Base-by-base conservation (phyloP, 1,284 basidiomycete species). In the Fomitiporia mediterranea region DNA sequence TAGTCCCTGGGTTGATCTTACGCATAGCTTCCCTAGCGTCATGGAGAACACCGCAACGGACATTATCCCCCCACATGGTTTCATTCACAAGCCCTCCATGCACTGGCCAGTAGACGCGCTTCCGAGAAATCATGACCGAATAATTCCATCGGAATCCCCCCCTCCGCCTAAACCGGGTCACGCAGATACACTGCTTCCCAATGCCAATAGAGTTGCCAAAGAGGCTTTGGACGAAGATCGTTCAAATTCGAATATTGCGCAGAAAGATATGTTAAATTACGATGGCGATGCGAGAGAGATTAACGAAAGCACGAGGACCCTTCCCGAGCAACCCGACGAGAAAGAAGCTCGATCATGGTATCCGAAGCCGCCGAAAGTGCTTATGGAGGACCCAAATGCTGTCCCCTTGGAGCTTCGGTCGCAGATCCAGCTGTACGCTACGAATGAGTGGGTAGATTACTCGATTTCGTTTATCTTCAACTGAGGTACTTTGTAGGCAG, bases 361-460 rank as follows among this genome's bases (percentile, higher is more conserved):
- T 60, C 79, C 81, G 0, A 79, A 77, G 59, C 80, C 81, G 2
- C 80, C 81, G 2, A 82, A 81, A 63, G 76, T 84, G 1, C 68
- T 81, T 28, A 83, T 83, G 80, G 68, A 78, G 17, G 69, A 81
- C 66, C 71, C 76, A 0, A 63, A 73, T 15, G 68, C 69, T 3
- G 65, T 67, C 1, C 80, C 81, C 2, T 65, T 82, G 38, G 79
- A 83, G 60, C 58, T 83, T 30, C 72, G 69, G 19, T 75, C 79
- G 0, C 91, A 94, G 65, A 91, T 93, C 28, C 91, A 94, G 68
- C 72, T 89, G 7, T 93, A 94, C 69, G 89, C 89, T 0, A 85
- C 86, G 2, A 94, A 88, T 51, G 81, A 83, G 82, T 82, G 65
- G 32, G 78, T 65, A 28, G 21, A 27, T 35, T 17, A 28, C 7